Conservation (phyloP, 305 asterid genomes). For the Rubia balearica region DNA sequence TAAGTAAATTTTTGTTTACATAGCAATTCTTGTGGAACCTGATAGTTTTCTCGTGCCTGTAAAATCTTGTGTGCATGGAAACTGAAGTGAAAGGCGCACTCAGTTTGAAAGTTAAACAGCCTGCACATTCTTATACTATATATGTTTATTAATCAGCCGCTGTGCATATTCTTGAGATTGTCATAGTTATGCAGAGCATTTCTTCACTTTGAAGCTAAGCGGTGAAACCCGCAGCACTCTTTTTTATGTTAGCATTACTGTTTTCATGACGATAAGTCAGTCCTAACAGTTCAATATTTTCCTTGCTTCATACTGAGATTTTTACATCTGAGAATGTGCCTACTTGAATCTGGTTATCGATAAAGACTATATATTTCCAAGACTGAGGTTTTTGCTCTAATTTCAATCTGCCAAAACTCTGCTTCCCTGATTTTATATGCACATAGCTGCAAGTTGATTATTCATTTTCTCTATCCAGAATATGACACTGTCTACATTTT, state of each 20-base stretch:
- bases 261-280: background rate
- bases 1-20: background rate
- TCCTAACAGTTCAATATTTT: background rate
- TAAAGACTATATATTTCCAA: background rate
- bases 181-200: background rate
- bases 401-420: background rate
- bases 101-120: background rate
- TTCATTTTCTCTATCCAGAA: conserved; percentile 20
- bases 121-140: background rate
- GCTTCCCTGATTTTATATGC: conserved; percentile 9
- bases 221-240: background rate
- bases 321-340: background rate
- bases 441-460: conserved; percentile 1
- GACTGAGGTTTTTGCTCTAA: background rate
- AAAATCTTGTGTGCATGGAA: background rate
- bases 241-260: background rate
- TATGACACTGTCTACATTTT: conserved; percentile 14
- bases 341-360: background rate
- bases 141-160: background rate
- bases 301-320: background rate
- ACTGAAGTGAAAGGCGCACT: background rate
- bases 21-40: background rate
- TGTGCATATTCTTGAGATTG: background rate
- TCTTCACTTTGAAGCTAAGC: conserved; percentile 4
- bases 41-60: background rate